Conservation (phyloP, 2,329 filamentous ascomycete genomes). For the Pseudomassariella vexata region DNA sequence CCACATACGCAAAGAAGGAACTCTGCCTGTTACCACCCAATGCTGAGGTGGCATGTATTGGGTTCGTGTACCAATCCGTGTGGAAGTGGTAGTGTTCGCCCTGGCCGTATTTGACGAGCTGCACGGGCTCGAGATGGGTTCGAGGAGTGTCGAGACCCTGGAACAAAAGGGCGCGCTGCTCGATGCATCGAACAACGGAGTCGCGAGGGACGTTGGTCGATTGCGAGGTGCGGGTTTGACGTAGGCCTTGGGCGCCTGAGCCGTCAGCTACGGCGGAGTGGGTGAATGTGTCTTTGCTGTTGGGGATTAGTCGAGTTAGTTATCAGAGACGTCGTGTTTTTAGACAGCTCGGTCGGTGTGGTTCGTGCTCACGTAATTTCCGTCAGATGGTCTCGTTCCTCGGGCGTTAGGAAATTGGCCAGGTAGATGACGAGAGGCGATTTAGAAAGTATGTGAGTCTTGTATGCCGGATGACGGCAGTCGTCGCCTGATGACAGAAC, state of each 20-base stretch:
- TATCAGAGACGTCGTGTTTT: neutral
- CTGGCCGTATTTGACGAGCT: constrained; percentile 39
- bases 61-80: constrained; percentile 44
- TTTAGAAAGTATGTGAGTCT: constrained; percentile 25
- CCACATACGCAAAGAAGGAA: constrained; percentile 43
- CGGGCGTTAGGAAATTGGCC: constrained; percentile 27
- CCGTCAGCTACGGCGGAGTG: constrained; percentile 35
- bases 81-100: constrained; percentile 43
- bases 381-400: constrained; percentile 29
- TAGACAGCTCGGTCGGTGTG: neutral
- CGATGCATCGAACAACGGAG: constrained; percentile 38
- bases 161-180: constrained; percentile 38
- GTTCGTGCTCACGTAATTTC: constrained; percentile 22
- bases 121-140: constrained; percentile 37
- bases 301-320: constrained; percentile 6
- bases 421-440: constrained; percentile 34
- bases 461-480: constrained; percentile 27
- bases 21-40: constrained; percentile 37
- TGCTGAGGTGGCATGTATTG: constrained; percentile 28
- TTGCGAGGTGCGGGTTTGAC: constrained; percentile 36
- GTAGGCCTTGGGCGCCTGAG: constrained; percentile 24
- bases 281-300: constrained; percentile 35
- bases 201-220: constrained; percentile 38
- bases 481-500: constrained; percentile 12
- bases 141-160: constrained; percentile 35